Evolutionary conservation across 2,329 filamentous ascomycete species (phyloP).

Genomic region (Alternaria solani): DNA sequence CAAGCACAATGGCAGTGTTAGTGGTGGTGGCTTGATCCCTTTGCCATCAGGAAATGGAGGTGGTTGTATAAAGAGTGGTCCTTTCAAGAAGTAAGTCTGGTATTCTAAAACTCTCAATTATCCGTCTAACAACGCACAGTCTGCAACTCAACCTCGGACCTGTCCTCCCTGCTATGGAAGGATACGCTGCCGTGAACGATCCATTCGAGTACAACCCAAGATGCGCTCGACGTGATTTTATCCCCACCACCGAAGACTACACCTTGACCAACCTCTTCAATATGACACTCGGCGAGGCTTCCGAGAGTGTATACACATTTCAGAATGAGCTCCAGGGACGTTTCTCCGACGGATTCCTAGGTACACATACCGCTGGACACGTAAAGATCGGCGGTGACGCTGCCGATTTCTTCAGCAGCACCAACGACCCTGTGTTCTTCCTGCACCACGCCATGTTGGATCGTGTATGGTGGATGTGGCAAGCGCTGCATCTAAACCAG

Average conservation of each 20-base stretch:
- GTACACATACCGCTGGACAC: slow-evolving; percentile 54
- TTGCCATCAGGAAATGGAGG: slow-evolving; percentile 29
- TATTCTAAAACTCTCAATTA: neutral
- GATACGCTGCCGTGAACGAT: slow-evolving; percentile 19
- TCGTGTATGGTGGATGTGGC: slow-evolving; percentile 59
- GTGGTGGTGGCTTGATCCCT: slow-evolving; percentile 19
- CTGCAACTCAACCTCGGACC: slow-evolving; percentile 36
- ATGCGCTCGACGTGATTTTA: slow-evolving; percentile 47
- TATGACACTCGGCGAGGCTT: slow-evolving; percentile 62
- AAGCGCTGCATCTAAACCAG: slow-evolving; percentile 35
- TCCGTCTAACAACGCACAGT: neutral
- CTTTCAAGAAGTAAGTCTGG: slow-evolving; percentile 37
- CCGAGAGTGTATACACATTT: slow-evolving; percentile 47
- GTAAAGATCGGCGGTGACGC: slow-evolving; percentile 36
- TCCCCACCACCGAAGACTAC: slow-evolving; percentile 28
- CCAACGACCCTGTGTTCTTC: slow-evolving; percentile 57
- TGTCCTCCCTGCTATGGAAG: slow-evolving; percentile 15
- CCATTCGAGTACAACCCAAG: slow-evolving; percentile 36
- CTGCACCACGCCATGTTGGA: slow-evolving; percentile 59
- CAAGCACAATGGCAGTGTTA: slow-evolving; percentile 20
- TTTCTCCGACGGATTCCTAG: slow-evolving; percentile 29
- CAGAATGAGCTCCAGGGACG: slow-evolving; percentile 38
- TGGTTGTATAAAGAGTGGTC: slow-evolving; percentile 33
- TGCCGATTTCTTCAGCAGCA: slow-evolving; percentile 55
- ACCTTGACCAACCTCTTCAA: slow-evolving; percentile 47